Conservation (phyloP, 306 rosid species). For the Macrotyloma uniflorum region DNA sequence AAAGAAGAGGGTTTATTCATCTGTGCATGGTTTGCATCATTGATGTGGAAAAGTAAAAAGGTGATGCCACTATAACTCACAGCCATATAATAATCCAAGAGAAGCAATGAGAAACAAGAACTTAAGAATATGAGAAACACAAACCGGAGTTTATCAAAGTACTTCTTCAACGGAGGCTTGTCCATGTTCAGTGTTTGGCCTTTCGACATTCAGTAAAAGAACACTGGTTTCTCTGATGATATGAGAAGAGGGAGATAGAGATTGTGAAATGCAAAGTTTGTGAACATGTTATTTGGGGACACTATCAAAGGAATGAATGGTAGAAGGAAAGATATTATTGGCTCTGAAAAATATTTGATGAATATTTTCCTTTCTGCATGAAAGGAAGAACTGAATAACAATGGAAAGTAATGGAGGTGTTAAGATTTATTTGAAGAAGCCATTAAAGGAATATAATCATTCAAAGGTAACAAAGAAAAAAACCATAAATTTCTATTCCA, state of each 20-base stretch:
- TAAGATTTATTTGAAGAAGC: not conserved
- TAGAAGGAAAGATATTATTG: not conserved
- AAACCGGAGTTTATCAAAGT: slow-evolving; percentile 48
- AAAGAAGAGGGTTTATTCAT: not conserved
- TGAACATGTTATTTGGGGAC: not conserved
- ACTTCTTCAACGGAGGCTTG: slow-evolving; percentile 20
- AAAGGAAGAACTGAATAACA: not conserved
- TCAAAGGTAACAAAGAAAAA: not conserved
- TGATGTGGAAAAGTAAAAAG: slow-evolving; percentile 25
- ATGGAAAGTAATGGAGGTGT: not conserved
- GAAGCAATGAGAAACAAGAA: slow-evolving; percentile 33
- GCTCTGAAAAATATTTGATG: too few relatives aligned
- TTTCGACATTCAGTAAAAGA: not conserved
- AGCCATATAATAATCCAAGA: slow-evolving; percentile 42
- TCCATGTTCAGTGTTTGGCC: slow-evolving; percentile 32
- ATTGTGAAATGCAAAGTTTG: not conserved
- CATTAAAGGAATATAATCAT: slow-evolving; percentile 17
- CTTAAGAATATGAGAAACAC: slow-evolving; percentile 40
- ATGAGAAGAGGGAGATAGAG: not conserved
- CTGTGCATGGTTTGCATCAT: not conserved
- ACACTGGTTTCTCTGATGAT: not conserved
- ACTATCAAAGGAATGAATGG: not conserved
- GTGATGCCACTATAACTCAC: slow-evolving; percentile 26
- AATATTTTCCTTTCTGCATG: not conserved
- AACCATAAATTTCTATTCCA: not conserved